Conservation (phyloP, 441 rosid genomes). For the Caryocar brasiliense region DNA sequence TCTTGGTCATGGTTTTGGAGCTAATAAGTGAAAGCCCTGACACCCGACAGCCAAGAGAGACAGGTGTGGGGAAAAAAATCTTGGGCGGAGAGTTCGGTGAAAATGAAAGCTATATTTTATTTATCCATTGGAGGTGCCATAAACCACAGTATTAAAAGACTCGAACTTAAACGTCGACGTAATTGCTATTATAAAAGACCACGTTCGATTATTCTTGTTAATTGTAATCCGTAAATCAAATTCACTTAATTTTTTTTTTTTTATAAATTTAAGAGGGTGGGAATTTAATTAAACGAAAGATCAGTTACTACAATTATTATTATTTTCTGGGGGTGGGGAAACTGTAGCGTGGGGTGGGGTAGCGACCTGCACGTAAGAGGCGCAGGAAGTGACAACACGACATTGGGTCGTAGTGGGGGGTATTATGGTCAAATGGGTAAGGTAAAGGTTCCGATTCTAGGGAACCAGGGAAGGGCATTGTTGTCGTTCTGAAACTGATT, state of each 20-base stretch:
- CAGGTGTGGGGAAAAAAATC: neutral
- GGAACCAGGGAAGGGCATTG: neutral
- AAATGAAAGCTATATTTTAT: neutral
- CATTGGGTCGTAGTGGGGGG: neutral
- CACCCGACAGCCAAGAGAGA: neutral
- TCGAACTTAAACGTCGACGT: too few species aligned
- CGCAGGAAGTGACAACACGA: slow-evolving; percentile 24
- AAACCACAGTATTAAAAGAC: too few species aligned
- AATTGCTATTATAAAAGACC: too few species aligned
- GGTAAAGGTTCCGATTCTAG: neutral
- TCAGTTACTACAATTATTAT: too few species aligned
- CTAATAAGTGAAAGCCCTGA: neutral
- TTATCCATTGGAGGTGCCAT: too few species aligned
- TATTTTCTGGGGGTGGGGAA: neutral
- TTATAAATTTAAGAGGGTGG: too few species aligned
- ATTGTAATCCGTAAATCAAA: too few species aligned
- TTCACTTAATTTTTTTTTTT: too few species aligned
- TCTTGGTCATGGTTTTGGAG: neutral
- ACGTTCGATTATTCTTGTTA: too few species aligned
- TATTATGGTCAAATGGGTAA: neutral
- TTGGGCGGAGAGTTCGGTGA: neutral
- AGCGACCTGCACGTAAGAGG: slow-evolving; percentile 17
- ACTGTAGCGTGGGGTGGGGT: slow-evolving; percentile 2
- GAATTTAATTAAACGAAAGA: too few species aligned
- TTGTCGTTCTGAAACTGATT: slow-evolving; percentile 2